Evolutionary conservation across 805 yeast species (phyloP), one percentile per base, ranked within the genome.

Genomic region (Yamadazyma endophytica): DNA sequence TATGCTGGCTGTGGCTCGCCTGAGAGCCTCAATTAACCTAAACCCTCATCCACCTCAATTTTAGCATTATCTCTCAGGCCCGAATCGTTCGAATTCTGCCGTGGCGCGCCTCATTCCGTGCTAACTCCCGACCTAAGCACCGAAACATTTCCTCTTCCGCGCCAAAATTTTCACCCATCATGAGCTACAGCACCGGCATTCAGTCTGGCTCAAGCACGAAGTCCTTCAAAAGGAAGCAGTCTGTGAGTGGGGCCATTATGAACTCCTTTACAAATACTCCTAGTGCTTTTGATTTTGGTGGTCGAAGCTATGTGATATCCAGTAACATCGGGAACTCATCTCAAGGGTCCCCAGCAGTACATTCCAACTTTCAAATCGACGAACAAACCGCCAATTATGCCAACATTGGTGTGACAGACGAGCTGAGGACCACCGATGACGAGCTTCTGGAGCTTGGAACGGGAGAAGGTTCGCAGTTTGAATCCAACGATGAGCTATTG

Each of bases 311-410:
- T 40, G 60, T 64, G 7, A 39, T 42, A 13, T 32, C 43, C 3
- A 32, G 33, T 12, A 28, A 38, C 6, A 28, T 31, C 14, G 50
- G 58, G 21, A 48, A 52, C 49, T 36, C 47, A 15, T 39, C 56
- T 17, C 43, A 53, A 14, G 39, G 32, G 12, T 57, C 70, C 3
- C 77, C 79, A 4, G 55, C 65, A 2, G 70, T 74, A 11, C 69
- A 66, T 42, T 58, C 76, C 0, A 71, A 74, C 4, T 49, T 54
- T 16, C 67, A 70, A 11, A 63, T 77, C 26, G 79, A 77, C 40
- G 78, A 73, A 37, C 75, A 75, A 37, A 67, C 81, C 0, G 79
- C 76, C 1, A 70, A 63, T 25, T 58, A 75, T 28, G 82, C 82
- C 4, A 64, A 61, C 27, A 73, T 75, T 19, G 83, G 79, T 5